Evolutionary conservation across 495 filamentous ascomycete species (phyloP).

Genomic region (Pyrenopolyporus hunteri): DNA sequence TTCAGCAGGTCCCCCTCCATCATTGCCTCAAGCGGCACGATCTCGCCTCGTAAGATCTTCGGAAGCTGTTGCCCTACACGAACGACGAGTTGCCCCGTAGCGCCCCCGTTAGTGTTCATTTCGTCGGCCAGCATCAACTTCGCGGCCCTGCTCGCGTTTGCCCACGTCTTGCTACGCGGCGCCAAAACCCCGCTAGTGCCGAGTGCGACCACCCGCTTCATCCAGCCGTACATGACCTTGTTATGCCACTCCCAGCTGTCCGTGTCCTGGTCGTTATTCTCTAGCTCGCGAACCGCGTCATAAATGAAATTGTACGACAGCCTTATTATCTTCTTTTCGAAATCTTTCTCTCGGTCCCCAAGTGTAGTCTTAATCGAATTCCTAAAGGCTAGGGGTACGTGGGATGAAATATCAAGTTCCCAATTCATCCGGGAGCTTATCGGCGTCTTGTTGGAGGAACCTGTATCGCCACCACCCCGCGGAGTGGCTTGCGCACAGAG

Average conservation of each 20-base stretch:
- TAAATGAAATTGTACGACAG: slow-evolving; percentile 32
- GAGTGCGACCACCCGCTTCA: slow-evolving; percentile 17
- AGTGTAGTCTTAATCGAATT: slow-evolving; percentile 9
- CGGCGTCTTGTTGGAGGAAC: not conserved
- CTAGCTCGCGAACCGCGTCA: slow-evolving; percentile 20
- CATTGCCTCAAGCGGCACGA: slow-evolving; percentile 46
- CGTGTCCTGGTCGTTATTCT: not conserved
- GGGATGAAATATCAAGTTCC: slow-evolving; percentile 22
- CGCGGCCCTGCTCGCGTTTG: not conserved
- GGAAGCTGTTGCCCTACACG: slow-evolving; percentile 42
- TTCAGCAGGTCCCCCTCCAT: slow-evolving; percentile 46
- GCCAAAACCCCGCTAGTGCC: slow-evolving; percentile 7
- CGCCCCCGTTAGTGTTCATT: slow-evolving; percentile 8
- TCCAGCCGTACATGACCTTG: slow-evolving; percentile 21
- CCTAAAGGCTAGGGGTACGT: slow-evolving; percentile 11
- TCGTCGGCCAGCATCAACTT: slow-evolving; percentile 24
- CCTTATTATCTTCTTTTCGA: slow-evolving; percentile 21
- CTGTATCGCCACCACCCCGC: not conserved
- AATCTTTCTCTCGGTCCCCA: not conserved
- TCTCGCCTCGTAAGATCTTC: slow-evolving; percentile 44
- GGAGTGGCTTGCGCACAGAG: not conserved
- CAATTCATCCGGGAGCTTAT: slow-evolving; percentile 17
- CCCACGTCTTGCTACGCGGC: slow-evolving; percentile 16
- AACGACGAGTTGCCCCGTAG: slow-evolving; percentile 1
- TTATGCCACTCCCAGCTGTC: not conserved